Conservation (phyloP, 2,329 filamentous ascomycete genomes). For the Aspergillus sp. region DNA sequence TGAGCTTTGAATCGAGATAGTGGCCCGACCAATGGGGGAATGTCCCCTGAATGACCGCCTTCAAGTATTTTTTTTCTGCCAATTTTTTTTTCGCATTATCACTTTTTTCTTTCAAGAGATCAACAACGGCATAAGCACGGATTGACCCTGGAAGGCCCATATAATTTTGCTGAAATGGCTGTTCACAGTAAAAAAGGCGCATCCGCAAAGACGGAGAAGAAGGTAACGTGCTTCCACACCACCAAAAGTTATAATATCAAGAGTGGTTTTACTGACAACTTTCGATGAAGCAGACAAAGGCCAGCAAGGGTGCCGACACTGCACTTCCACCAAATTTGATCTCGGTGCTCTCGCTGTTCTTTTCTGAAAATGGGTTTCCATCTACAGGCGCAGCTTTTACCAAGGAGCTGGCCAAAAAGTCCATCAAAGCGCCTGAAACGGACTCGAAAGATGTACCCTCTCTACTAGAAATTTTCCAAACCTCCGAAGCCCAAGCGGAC, state of each 20-base stretch:
- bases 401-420: constrained; percentile 54
- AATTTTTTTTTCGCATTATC: constrained; percentile 21
- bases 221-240: constrained; percentile 4
- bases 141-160: not conserved
- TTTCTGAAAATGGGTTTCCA: constrained; percentile 65
- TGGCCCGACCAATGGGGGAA: constrained; percentile 21
- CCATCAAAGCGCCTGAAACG: constrained; percentile 17
- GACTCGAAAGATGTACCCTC: constrained; percentile 35
- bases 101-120: constrained; percentile 19
- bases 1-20: constrained; percentile 4
- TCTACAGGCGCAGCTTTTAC: constrained; percentile 62
- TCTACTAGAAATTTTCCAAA: constrained; percentile 42
- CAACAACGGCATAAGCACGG: not conserved
- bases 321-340: constrained; percentile 62
- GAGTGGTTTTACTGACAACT: constrained; percentile 8
- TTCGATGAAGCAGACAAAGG: constrained; percentile 9
- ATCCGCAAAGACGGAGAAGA: constrained; percentile 26
- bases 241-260: not conserved
- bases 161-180: constrained; percentile 26
- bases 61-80: constrained; percentile 19
- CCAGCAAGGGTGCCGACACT: constrained; percentile 11
- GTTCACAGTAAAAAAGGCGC: constrained; percentile 22
- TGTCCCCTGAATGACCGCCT: constrained; percentile 24
- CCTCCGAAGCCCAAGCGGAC: constrained; percentile 22
- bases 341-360: constrained; percentile 65